Evolutionary conservation across 179 eudicot genomes (phyloP), one percentile per base, ranked within the genome.

Genomic region (Kewa caespitosa): DNA sequence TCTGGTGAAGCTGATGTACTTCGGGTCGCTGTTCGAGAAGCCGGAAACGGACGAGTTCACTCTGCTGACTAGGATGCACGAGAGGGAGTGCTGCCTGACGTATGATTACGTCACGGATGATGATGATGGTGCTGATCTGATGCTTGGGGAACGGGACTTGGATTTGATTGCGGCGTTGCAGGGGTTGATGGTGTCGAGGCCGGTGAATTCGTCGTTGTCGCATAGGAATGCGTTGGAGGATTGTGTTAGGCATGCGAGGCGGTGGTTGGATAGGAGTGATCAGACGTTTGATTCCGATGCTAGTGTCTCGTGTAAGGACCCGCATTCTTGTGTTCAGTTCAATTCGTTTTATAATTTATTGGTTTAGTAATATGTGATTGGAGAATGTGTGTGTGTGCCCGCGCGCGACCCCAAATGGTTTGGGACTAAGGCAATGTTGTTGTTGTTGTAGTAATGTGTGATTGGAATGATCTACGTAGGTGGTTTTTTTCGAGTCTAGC

Each of bases 71-170:
- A 80, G 90, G 38, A 81, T 87, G 15, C 98, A 92, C 66, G 99
- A 96, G 85, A 73, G 99, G 17, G 86, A 81, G 9, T 94, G 97
- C 46, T 96, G 99, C 69, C 86, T 96, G 85, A 90, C 89, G 5
- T 96, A 96, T 52, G 98, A 92, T 79, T 88, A 85, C 64, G 93
- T 96, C 0, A 85, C 94, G 0, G 98, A 91, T 67, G 98, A 91
- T 22, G 98, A 91, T 67, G 98, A 91, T 22, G 88, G 81, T 7
- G 73, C 82, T 42, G 96, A 91, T 85, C 76, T 85, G n/a, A n/a
- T n/a, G 6, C 75, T 96, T 1, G 81, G 78, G 2, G 98, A 96
- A 81, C 74, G 63, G 36, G 99, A 94, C 73, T 86, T 96, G 90
- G 99, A 96, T 54, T 78, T 86, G 87, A 89, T 96, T 75, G 83